Evolutionary conservation across 495 filamentous ascomycete species (phyloP).

Genomic region (Astrothelium subdiscretum): DNA sequence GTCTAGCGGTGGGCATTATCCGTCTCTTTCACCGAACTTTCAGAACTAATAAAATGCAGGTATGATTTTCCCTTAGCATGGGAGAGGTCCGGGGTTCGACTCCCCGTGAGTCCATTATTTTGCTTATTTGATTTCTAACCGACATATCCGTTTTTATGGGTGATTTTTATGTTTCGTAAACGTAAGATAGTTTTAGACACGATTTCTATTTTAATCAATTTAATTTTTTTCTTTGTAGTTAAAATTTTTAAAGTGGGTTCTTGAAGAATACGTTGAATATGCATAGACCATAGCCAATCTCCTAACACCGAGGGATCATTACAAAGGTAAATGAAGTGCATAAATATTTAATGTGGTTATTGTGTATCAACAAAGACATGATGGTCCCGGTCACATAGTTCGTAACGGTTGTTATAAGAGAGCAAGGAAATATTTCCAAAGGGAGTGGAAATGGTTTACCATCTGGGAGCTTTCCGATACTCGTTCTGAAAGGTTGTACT

Average conservation of each 20-base stretch:
- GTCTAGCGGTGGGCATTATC: background rate
- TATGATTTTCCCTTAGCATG: constrained; percentile 1
- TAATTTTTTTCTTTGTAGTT: background rate
- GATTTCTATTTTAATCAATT: background rate
- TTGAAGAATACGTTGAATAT: background rate
- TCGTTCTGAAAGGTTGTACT: background rate
- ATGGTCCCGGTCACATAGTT: background rate
- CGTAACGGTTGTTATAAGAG: background rate
- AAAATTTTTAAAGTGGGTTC: background rate
- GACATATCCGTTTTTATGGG: background rate
- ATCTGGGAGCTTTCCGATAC: background rate
- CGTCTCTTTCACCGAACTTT: background rate
- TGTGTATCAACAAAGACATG: background rate
- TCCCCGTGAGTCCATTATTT: background rate
- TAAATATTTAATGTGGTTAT: background rate
- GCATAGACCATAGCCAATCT: background rate
- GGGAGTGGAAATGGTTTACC: background rate
- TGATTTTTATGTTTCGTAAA: background rate
- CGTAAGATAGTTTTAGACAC: background rate
- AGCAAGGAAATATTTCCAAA: background rate
- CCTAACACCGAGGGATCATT: background rate
- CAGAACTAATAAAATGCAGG: background rate
- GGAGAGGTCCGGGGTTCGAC: background rate
- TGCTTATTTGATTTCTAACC: background rate
- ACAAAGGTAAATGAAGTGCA: background rate